A percentile compares a stretch with the other conserved stretches of the same genome.
Evolutionary conservation across 129 eudicot genomes (phyloP).

Genomic region (Flaveria robusta): DNA sequence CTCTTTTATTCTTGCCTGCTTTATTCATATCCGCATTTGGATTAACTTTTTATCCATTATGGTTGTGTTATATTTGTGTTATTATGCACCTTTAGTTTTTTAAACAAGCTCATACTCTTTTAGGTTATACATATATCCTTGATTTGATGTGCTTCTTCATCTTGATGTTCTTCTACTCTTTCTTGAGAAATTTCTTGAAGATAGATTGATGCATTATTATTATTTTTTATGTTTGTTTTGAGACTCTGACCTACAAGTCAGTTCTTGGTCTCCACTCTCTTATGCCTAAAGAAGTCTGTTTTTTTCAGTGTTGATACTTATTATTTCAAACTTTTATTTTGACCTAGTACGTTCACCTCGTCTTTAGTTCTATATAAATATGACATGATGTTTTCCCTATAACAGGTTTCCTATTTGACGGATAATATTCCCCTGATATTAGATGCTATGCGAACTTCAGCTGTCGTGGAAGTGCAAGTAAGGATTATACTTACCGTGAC

Average conservation of each 20-base stretch:
- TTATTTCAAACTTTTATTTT: background rate
- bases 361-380: background rate
- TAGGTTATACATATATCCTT: slow-evolving; percentile 2
- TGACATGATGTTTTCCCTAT: slow-evolving; percentile 18
- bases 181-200: background rate
- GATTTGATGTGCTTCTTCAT: slow-evolving; percentile 11
- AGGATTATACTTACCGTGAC: background rate
- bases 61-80: slow-evolving; percentile 3
- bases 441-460: slow-evolving; percentile 54
- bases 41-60: background rate
- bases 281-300: background rate
- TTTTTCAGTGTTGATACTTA: slow-evolving; percentile 7
- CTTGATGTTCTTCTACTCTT: slow-evolving; percentile 9
- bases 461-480: slow-evolving; percentile 69
- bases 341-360: background rate
- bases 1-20: slow-evolving; percentile 14
- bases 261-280: background rate
- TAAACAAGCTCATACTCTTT: slow-evolving; percentile 12
- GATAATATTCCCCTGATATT: slow-evolving; percentile 51
- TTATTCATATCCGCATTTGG: background rate
- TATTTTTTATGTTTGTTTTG: background rate
- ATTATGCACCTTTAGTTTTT: background rate
- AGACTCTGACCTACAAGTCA: background rate
- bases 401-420: slow-evolving; percentile 59
- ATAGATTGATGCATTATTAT: background rate